Evolutionary conservation across 2,329 filamentous ascomycete species (phyloP).

Genomic region (Penicillium sp.): DNA sequence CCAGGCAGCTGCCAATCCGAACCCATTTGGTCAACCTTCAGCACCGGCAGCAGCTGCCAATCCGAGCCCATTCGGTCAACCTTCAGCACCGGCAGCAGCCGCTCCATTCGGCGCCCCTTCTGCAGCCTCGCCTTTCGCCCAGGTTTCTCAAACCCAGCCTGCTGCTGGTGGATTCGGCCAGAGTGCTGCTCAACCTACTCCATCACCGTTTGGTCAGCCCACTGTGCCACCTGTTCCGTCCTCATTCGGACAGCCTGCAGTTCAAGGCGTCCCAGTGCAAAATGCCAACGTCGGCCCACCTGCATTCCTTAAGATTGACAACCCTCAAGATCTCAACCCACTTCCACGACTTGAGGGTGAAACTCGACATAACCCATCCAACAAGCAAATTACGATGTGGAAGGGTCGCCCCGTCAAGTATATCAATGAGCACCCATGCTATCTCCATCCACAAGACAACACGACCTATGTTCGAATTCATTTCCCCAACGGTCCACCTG

Average conservation of each 20-base stretch:
- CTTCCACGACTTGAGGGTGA: conserved; percentile 40
- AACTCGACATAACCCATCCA: conserved; percentile 36
- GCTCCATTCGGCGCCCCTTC: conserved; percentile 39
- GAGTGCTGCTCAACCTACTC: conserved; percentile 34
- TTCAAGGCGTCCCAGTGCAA: conserved; percentile 17
- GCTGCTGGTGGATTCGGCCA: not conserved
- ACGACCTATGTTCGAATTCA: conserved; percentile 65
- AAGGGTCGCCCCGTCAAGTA: conserved; percentile 65
- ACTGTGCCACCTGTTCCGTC: conserved; percentile 36
- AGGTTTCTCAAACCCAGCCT: conserved; percentile 30
- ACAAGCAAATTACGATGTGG: conserved; percentile 54
- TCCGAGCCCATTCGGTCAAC: conserved; percentile 24
- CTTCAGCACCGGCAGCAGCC: conserved; percentile 23
- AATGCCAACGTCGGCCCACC: conserved; percentile 28
- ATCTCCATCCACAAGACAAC: conserved; percentile 52
- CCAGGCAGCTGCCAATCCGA: conserved; percentile 34
- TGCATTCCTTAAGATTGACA: conserved; percentile 28
- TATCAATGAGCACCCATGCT: conserved; percentile 51
- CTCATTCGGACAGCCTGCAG: conserved; percentile 38
- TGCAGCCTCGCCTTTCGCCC: conserved; percentile 46
- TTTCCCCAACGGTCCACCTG: conserved; percentile 69
- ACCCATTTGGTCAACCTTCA: conserved; percentile 28
- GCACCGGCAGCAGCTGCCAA: conserved; percentile 15
- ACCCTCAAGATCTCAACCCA: conserved; percentile 33
- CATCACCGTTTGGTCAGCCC: conserved; percentile 32